Evolutionary conservation across 306 rosid species (phyloP).

Genomic region (Vigna nakashimae): DNA sequence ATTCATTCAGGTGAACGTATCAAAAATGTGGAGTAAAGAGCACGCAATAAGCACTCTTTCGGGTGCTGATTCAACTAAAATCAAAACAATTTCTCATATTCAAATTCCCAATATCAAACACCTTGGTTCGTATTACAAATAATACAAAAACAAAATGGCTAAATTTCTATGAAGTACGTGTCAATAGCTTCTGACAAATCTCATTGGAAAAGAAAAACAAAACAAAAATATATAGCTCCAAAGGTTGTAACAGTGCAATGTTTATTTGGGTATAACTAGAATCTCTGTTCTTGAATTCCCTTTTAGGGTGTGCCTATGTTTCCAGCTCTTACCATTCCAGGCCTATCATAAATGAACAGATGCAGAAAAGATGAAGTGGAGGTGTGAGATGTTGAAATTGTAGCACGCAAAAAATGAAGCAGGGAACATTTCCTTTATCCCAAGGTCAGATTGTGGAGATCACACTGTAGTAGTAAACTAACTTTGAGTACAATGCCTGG

Average conservation of each 20-base stretch:
- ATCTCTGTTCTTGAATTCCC: constrained; percentile 26
- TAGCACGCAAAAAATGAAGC: constrained; percentile 44
- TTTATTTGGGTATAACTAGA: constrained; percentile 21
- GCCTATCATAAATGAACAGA: constrained; percentile 37
- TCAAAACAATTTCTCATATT: background rate
- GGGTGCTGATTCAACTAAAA: background rate
- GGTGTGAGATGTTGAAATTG: constrained; percentile 36
- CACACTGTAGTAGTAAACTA: constrained; percentile 39
- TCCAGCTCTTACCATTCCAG: constrained; percentile 36
- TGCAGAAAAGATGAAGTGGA: background rate
- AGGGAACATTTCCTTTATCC: constrained; percentile 48
- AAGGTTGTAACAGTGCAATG: background rate
- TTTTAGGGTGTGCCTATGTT: constrained; percentile 48
- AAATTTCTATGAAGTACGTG: background rate
- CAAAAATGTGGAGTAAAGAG: background rate
- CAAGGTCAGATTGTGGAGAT: constrained; percentile 36
- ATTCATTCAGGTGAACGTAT: background rate
- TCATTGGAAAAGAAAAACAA: constrained; percentile 1
- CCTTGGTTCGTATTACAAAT: background rate
- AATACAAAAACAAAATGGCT: background rate
- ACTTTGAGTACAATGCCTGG: constrained; percentile 48
- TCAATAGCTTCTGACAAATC: background rate
- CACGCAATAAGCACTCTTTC: background rate
- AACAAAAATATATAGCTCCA: background rate
- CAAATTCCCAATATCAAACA: constrained; percentile 3